Conservation (phyloP, 176 grass and related monocot species). For the Pontederia paniculata region DNA sequence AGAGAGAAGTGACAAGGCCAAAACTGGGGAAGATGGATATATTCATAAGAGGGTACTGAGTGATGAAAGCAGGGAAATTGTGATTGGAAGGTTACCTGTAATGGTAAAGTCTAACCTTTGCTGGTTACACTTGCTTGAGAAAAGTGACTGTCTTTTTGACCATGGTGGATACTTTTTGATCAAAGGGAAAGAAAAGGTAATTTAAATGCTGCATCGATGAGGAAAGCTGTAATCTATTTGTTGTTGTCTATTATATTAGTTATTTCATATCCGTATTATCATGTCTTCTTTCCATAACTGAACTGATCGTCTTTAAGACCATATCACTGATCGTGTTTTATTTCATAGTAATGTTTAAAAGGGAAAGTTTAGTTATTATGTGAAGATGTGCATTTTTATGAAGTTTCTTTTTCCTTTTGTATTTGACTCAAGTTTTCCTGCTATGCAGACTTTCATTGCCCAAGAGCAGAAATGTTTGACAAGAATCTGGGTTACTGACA, state of each 20-base stretch:
- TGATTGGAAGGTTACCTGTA: slow-evolving; percentile 59
- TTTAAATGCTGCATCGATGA: too few species aligned
- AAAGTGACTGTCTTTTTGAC: slow-evolving; percentile 82
- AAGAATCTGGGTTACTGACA: slow-evolving; percentile 65
- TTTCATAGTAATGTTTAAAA: too few species aligned
- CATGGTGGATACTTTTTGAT: slow-evolving; percentile 97
- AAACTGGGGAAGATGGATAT: slow-evolving; percentile 55
- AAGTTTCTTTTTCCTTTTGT: slow-evolving; percentile 24
- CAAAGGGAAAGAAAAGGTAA: slow-evolving; percentile 98
- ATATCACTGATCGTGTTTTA: too few species aligned
- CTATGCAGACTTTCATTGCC: slow-evolving; percentile 63
- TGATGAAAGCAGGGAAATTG: slow-evolving; percentile 44
- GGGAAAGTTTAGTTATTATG: too few species aligned
- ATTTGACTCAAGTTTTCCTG: slow-evolving; percentile 11
- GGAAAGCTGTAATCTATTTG: too few species aligned
- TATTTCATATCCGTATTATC: too few species aligned
- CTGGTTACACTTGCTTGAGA: slow-evolving; percentile 39
- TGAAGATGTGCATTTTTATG: background rate
- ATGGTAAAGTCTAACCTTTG: slow-evolving; percentile 91
- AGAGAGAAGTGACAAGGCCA: slow-evolving; percentile 77
- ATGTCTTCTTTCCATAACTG: too few species aligned
- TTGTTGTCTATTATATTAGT: too few species aligned
- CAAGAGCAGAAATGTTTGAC: slow-evolving; percentile 82
- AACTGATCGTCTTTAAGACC: too few species aligned
- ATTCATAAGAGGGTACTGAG: slow-evolving; percentile 33